These are phyloP conservation scores for Entoloma clypeatum DNA, from an alignment of 1,284 basidiomycete species.

Conservation along the genomic window DNA sequence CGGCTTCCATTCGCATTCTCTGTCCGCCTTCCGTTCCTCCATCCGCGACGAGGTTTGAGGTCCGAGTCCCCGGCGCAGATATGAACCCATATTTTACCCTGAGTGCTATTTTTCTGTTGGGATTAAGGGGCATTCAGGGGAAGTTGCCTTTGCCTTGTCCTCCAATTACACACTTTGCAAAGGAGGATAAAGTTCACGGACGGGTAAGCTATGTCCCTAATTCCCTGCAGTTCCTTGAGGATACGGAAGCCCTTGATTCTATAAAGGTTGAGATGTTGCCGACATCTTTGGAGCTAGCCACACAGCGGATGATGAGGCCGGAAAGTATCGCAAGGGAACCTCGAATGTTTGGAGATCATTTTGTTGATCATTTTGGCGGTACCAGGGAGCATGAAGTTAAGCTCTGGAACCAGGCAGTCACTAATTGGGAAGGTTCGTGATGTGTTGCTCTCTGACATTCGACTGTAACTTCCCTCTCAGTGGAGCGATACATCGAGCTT, in stretches of 20 bases:
- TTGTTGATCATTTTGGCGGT: conserved; percentile 92
- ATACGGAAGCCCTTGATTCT: conserved; percentile 10
- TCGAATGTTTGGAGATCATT: conserved; percentile 75
- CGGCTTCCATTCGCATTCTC: conserved; percentile 88
- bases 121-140: conserved; percentile 83
- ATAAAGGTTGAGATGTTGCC: conserved; percentile 71
- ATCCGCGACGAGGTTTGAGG: conserved; percentile 82
- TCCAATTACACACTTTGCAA: conserved; percentile 62
- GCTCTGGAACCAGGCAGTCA: conserved; percentile 86
- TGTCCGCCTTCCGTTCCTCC: conserved; percentile 82
- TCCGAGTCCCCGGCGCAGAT: conserved; percentile 95
- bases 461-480: conserved; percentile 34
- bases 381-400: conserved; percentile 88
- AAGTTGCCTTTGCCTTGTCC: conserved; percentile 66
- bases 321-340: conserved; percentile 79
- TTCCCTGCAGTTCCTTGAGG: conserved; percentile 1
- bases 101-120: conserved; percentile 82
- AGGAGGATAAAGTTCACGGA: conserved; percentile 52
- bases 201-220: conserved; percentile 42
- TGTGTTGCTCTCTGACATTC: conserved; percentile 1
- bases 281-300: conserved; percentile 75
- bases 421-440: conserved; percentile 85
- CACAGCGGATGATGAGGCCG: conserved; percentile 71
- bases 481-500: conserved; percentile 83
- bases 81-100: conserved; percentile 91